These are phyloP conservation scores for Leavenworthia alabamica DNA, from an alignment of 345 rosid species.

Conservation along the genomic window DNA sequence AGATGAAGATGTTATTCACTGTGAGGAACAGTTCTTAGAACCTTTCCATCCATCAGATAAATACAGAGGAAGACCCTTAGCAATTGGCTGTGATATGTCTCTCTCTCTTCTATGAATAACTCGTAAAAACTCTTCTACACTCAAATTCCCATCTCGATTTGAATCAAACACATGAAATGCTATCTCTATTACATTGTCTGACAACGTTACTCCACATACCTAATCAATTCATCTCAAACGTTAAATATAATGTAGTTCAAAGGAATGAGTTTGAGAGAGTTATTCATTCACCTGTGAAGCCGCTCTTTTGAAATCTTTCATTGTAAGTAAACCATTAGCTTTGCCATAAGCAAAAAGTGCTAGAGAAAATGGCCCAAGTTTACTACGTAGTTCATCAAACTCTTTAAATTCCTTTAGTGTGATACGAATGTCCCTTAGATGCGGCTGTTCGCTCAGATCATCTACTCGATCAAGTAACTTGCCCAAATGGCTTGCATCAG, in stretches of 20 bases:
- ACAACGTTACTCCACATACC: slow-evolving; percentile 59
- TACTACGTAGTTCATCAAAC: slow-evolving; percentile 74
- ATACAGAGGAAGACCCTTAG: slow-evolving; percentile 42
- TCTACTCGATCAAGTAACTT: slow-evolving; percentile 69
- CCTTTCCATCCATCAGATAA: slow-evolving; percentile 41
- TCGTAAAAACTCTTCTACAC: slow-evolving; percentile 62
- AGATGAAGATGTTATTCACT: neutral
- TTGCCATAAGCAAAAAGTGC: slow-evolving; percentile 84
- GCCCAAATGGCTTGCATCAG: slow-evolving; percentile 65
- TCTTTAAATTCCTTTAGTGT: slow-evolving; percentile 64
- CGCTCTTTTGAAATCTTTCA: slow-evolving; percentile 78
- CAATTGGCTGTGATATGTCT: slow-evolving; percentile 61
- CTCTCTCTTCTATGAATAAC: slow-evolving; percentile 56
- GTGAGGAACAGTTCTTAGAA: slow-evolving; percentile 25
- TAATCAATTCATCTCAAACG: neutral
- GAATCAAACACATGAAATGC: slow-evolving; percentile 74
- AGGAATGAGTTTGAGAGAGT: neutral
- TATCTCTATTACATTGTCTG: slow-evolving; percentile 61
- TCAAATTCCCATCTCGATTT: slow-evolving; percentile 61
- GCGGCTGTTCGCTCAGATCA: slow-evolving; percentile 38
- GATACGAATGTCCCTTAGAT: slow-evolving; percentile 50
- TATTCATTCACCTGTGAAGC: slow-evolving; percentile 39
- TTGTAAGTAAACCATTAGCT: slow-evolving; percentile 67
- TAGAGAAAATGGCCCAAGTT: slow-evolving; percentile 68
- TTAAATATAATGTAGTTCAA: neutral